Base-by-base conservation (phyloP, 1,139 yeast species). In the Blastobotrys proliferans region DNA sequence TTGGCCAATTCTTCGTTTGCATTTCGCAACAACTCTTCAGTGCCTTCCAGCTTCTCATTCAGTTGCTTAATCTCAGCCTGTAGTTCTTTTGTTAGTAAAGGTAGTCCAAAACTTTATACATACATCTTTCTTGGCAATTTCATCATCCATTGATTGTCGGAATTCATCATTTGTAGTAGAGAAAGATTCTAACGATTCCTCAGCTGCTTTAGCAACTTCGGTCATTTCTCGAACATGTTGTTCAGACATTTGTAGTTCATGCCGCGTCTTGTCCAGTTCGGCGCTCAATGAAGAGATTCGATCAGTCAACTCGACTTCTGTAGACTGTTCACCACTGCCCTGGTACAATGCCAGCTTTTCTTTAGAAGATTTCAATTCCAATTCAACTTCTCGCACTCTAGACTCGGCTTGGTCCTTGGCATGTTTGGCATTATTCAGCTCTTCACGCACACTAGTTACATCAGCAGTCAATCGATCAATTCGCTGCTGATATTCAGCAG, bases 401-500 rank as follows among this genome's bases (percentile, higher is more conserved):
- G 54, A 38, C 22, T 66, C 61, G 19, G 72, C 61, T 11, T 46
- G 40, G n/a, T 52, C 49, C n/a, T 70, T 64, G 10, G 69, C 57
- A 11, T 63, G 64, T 31, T 67, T 64, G 47, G 74, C 76, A 1
- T 69, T 56, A 4, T 66, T 64, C 44, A 80, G 58, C 18, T 75
- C 67, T 33, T 68, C 69, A 29, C 63, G 63, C 4, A 69, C 57
- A 20, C 66, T 54, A 26, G 72, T 64, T 29, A 79, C 58, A 47
- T 82, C 84, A 34, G 67, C 45, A 30, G 58, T 67, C 21, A 82
- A 70, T 32, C 73, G 69, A 48, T 83, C 92, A 45, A 84, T 70
- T 58, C 81, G 80, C 16, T 76, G 69, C 55, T 83, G 86, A 55
- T 79, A 83, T 37, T 84, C 79, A 47, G 73, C 40, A 9, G 49